phyloP scores from a whole-genome alignment of 192 early-diverging fungal species.

The Backusella macrospora region DNA sequence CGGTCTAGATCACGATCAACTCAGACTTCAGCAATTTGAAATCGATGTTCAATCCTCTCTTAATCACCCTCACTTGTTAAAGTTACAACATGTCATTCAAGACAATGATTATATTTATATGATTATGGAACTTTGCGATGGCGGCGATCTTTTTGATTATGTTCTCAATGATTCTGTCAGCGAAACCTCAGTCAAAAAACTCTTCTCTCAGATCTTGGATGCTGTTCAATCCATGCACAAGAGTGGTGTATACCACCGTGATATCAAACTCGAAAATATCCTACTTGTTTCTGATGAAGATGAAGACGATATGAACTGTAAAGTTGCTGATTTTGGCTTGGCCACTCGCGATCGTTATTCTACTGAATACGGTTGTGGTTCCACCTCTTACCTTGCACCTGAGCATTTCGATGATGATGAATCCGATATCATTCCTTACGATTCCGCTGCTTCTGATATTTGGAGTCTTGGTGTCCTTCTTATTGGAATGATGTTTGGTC shows the following conservation, averaged over 20 bases:
- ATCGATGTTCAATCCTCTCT: conserved; percentile 62
- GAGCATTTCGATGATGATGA: conserved; percentile 54
- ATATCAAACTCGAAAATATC: conserved; percentile 94
- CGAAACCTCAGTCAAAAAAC: conserved; percentile 53
- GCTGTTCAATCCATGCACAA: conserved; percentile 81
- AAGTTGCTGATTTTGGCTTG: conserved; percentile 95
- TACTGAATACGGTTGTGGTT: conserved; percentile 86
- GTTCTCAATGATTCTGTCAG: conserved; percentile 61
- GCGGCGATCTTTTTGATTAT: conserved; percentile 96
- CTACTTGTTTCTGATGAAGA: conserved; percentile 48
- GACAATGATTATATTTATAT: conserved; percentile 87
- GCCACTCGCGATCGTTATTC: conserved; percentile 77
- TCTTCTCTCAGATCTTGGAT: conserved; percentile 82
- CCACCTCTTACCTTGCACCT: conserved; percentile 88
- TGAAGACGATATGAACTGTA: conserved; percentile 37
- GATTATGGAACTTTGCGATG: conserved; percentile 93
- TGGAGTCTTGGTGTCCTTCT: conserved; percentile 83
- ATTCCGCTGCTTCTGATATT: conserved; percentile 68
- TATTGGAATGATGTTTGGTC: conserved; percentile 73
- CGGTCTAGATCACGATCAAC: conserved; percentile 50
- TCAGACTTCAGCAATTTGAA: conserved; percentile 57
- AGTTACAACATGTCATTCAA: conserved; percentile 88
- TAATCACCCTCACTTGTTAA: conserved; percentile 83
- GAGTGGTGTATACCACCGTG: conserved; percentile 86
- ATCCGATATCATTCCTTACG: conserved; percentile 43